Conservation (phyloP, 768 basidiomycete genomes). For the Suillus luteus region DNA sequence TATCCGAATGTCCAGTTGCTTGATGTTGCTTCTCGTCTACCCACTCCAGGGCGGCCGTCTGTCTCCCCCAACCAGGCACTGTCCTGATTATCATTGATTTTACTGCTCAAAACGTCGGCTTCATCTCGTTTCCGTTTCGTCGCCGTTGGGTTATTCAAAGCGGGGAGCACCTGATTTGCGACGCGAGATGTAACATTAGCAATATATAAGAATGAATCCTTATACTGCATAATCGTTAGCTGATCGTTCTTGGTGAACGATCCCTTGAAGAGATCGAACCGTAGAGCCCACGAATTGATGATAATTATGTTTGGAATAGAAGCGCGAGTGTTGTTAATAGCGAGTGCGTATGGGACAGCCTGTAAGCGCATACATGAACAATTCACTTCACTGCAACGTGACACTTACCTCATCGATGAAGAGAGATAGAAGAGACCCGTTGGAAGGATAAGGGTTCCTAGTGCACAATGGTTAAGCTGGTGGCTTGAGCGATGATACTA, state of each 20-base stretch:
- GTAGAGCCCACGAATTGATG: conserved; percentile 60
- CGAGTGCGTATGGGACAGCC: conserved; percentile 57
- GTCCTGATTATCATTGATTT: conserved; percentile 52
- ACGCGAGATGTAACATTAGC: conserved; percentile 50
- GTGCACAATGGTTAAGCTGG: background rate
- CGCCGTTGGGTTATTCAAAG: conserved; percentile 49
- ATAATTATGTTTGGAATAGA: conserved; percentile 65
- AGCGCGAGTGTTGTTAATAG: conserved; percentile 64
- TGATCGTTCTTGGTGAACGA: conserved; percentile 82
- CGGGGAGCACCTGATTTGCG: conserved; percentile 54
- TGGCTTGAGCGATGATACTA: background rate
- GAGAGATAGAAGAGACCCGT: conserved; percentile 59
- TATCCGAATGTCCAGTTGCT: conserved; percentile 67
- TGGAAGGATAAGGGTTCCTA: conserved; percentile 65
- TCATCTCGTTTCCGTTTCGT: conserved; percentile 35
- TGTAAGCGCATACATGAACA: conserved; percentile 20
- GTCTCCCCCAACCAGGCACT: conserved; percentile 59
- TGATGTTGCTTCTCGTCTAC: conserved; percentile 39
- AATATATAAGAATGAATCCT: conserved; percentile 64
- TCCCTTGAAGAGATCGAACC: conserved; percentile 69
- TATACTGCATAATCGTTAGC: conserved; percentile 71
- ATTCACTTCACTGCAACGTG: background rate
- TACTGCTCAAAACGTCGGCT: conserved; percentile 38
- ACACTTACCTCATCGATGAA: conserved; percentile 48
- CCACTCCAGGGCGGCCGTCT: conserved; percentile 40